Evolutionary conservation across 2,329 filamentous ascomycete genomes (phyloP), one percentile per base, ranked within the genome.

Genomic region (Claviceps digitariae): DNA sequence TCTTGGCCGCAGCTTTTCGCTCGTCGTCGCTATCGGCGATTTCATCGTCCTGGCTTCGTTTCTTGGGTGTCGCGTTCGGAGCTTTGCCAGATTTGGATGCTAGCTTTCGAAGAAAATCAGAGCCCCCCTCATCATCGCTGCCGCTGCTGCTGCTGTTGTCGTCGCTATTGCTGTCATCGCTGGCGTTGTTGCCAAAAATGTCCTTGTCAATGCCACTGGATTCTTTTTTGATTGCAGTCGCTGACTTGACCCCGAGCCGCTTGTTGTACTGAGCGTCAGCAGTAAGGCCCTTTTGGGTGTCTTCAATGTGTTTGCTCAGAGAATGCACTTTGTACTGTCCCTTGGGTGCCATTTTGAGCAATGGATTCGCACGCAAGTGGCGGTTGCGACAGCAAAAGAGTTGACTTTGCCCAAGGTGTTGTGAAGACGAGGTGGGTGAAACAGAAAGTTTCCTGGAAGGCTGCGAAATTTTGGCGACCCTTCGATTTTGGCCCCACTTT

Each of bases 21-120:
- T 71, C 70, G 59, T 59, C 66, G 58, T 72, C 69, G 59, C 70
- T 72, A 54, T 72, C 70, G 60, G 69, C 68, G 55, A 72, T 71
- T 56, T 72, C 70, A 23, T 69, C 66, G 45, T 64, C 56, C 57
- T 66, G 66, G 62, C 57, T 62, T 54, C 61, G 64, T 52, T 61
- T 58, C 53, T 62, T 63, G 52, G 63, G 38, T 54, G 57, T 47
- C 49, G 51, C 9, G n/a, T 55, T 48, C 41, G 52, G 44, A 40
- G 56, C 56, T 20, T 56, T 58, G 17, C 43, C 47, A 49, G 54
- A 52, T 43, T 41, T 57, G 46, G 47, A 57, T 55, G 41, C 51
- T 40, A 69, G 62, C 54, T 68, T 69, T 51, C 63, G 65, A 49
- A 69, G 56, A 34, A 71, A 65, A 40, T 66, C 59, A 20, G 56